Conservation (phyloP, 225 moss, liverwort and hornwort species). For the Polytrichum formosum region DNA sequence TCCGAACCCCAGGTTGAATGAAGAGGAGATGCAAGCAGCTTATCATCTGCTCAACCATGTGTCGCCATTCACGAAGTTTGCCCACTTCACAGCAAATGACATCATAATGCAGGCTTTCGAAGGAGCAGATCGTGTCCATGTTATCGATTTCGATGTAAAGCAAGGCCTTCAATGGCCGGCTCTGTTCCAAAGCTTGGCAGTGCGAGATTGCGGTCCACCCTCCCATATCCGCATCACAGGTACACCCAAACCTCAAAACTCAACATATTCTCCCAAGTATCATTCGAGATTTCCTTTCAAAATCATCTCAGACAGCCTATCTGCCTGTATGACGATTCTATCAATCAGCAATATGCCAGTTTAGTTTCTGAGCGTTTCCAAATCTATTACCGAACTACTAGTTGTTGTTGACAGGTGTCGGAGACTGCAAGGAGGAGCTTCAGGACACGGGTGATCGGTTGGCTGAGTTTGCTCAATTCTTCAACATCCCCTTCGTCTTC, state of each 20-base stretch:
- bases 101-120: conserved; percentile 61
- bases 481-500: conserved; percentile 51
- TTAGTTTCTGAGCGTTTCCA: conserved; percentile 20
- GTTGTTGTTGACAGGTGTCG: conserved; percentile 14
- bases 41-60: conserved; percentile 59
- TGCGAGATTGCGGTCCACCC: conserved; percentile 50
- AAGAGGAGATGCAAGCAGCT: conserved; percentile 46
- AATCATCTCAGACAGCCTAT: background rate
- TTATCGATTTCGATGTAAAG: conserved; percentile 68
- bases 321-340: background rate
- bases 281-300: conserved; percentile 26
- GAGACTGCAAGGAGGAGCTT: conserved; percentile 59
- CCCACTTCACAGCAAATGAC: conserved; percentile 60
- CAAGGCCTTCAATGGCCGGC: conserved; percentile 71
- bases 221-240: conserved; percentile 56
- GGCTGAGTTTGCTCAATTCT: conserved; percentile 54
- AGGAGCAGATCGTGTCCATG: conserved; percentile 46
- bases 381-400: conserved; percentile 3
- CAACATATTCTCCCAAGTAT: conserved; percentile 19
- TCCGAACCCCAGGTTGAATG: conserved; percentile 31
- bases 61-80: conserved; percentile 54
- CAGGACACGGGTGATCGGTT: conserved; percentile 57
- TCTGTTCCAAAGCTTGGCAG: conserved; percentile 55
- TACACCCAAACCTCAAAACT: background rate
- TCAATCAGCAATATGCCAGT: conserved; percentile 28